Evolutionary conservation across 768 basidiomycete genomes (phyloP).

Genomic region (Boletus pseudo-olivaceus): DNA sequence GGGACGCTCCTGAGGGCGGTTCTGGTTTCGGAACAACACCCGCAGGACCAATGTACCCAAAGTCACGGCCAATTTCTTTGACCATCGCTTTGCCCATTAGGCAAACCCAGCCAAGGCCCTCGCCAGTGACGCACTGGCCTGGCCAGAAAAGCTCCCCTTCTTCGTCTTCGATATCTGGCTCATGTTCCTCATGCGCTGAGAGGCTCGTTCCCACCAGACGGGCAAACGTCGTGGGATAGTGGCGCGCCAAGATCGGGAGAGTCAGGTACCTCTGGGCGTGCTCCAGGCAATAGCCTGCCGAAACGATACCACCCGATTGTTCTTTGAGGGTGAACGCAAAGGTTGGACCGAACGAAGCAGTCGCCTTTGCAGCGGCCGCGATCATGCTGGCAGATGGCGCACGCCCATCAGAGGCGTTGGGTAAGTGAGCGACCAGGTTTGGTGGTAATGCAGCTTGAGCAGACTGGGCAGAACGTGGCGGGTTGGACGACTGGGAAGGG

Average conservation of each 20-base stretch:
- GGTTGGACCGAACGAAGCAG: constrained; percentile 27
- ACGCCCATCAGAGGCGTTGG: constrained; percentile 29
- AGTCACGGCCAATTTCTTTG: constrained; percentile 71
- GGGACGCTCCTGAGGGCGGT: constrained; percentile 30
- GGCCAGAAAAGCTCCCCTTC: constrained; percentile 88
- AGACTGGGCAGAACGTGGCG: constrained; percentile 25
- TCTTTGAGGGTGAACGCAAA: constrained; percentile 28
- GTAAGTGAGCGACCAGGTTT: constrained; percentile 29
- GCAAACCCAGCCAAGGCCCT: constrained; percentile 85
- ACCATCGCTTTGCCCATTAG: constrained; percentile 86
- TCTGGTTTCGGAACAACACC: constrained; percentile 73
- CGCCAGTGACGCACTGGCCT: constrained; percentile 64
- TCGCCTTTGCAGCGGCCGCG: constrained; percentile 30
- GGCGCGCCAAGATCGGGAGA: constrained; percentile 61
- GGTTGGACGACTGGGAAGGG: constrained; percentile 24
- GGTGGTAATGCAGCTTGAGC: constrained; percentile 42
- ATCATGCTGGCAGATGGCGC: constrained; percentile 27
- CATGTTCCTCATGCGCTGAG: constrained; percentile 63
- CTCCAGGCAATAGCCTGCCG: constrained; percentile 42
- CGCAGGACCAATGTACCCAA: constrained; percentile 68
- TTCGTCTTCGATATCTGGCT: constrained; percentile 81
- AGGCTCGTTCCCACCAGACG: constrained; percentile 68
- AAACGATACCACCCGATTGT: constrained; percentile 36
- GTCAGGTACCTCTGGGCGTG: constrained; percentile 54
- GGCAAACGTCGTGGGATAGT: constrained; percentile 73